Conservation (phyloP, 2,329 filamentous ascomycete species). For the Immersiporthe knoxdaviesiana region DNA sequence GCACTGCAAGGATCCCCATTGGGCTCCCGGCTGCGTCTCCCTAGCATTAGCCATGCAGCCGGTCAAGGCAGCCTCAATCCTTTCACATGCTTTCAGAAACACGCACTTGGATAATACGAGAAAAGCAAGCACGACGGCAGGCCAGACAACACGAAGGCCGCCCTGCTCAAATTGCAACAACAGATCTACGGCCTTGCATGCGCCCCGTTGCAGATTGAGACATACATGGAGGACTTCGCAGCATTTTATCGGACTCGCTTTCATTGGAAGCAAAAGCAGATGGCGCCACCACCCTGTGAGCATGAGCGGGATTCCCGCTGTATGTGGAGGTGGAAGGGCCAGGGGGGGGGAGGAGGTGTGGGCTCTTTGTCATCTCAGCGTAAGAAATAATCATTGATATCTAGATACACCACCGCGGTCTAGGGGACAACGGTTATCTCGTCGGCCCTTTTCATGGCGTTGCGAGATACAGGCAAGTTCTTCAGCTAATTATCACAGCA, state of each 20-base stretch:
- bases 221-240: not conserved
- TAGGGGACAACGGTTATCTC: not conserved
- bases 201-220: not conserved
- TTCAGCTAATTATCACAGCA: not conserved
- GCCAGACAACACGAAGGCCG: not conserved
- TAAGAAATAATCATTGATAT: not conserved
- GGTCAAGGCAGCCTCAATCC: constrained; percentile 1
- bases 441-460: not conserved
- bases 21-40: not conserved
- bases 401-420: not conserved
- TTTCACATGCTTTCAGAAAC: not conserved
- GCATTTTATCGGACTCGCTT: not conserved
- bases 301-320: not conserved
- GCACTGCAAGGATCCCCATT: constrained; percentile 3
- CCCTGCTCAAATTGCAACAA: not conserved
- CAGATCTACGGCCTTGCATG: not conserved
- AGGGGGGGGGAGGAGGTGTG: no score
- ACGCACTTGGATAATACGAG: not conserved
- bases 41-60: constrained; percentile 11
- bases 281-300: not conserved
- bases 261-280: not conserved
- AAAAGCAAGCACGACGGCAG: not conserved
- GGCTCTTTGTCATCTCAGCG: not conserved
- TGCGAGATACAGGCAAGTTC: not conserved
- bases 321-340: not conserved